Base-by-base conservation (phyloP, 495 filamentous ascomycete genomes). In the Pyrenopolyporus hunteri region DNA sequence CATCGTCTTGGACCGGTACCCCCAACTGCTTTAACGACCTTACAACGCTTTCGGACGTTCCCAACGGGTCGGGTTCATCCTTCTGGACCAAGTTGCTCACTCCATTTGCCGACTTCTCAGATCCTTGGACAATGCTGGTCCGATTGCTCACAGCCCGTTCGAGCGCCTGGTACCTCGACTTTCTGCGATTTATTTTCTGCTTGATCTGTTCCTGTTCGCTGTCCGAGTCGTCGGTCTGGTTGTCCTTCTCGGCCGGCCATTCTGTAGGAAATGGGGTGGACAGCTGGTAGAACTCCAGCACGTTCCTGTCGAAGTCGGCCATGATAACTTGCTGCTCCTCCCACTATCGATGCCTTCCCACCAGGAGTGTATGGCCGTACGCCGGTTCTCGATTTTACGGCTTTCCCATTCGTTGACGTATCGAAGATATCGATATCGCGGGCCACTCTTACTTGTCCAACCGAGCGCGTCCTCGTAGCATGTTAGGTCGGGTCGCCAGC, bases 41-140 rank as follows among this genome's bases (percentile, higher is more conserved):
- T 55, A 97, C 85, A n/a, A 98, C 92, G 67, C 90, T 95, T 43
- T 90, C 87, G 0, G 86, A 82, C 8, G 81, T 82, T 0, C 94
- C 94, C 36, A 98, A 74, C 1, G 94, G 92, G 71, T 98, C 94
- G 1, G 91, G 85, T 71, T 98, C 94, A 70, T 98, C 94, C 63
- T 86, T 85, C 68, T 91, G 90, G 13, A 92, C 88, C 40, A 92
- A 69, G 64, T 87, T 93, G 61, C 90, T 88, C 36, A 88, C 78
- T 66, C 87, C 83, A 51, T 68, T 79, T 29, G 79, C 83, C 13
- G 83, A 86, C 69, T 79, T 88, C 63, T 90, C 83, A 28, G 87
- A 85, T 3, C 89, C 89, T 11, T 88, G 83, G 10, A 88, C 79
- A 17, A 82, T 72, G 50, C 83, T 89, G 66, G 79, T 80, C 64